These are phyloP conservation scores for Phaeolepiota aurea DNA, from an alignment of 768 basidiomycete genomes.

Conservation along the genomic window DNA sequence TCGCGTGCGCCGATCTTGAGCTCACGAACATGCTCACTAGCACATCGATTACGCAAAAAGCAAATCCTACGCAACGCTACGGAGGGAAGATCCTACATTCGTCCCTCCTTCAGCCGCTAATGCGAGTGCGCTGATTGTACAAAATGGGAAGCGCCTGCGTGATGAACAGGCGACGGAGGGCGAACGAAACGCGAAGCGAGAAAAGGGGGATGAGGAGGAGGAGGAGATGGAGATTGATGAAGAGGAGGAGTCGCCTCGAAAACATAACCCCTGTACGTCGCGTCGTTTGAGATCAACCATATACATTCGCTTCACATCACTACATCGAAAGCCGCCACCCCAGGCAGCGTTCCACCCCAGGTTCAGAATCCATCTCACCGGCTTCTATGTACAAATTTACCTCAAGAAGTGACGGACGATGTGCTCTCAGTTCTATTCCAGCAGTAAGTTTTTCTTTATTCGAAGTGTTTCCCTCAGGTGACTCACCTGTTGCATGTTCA, in stretches of 20 bases:
- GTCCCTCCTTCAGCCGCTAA: conserved; percentile 64
- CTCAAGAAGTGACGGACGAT: conserved; percentile 83
- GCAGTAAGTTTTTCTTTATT: conserved; percentile 55
- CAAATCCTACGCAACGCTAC: conserved; percentile 80
- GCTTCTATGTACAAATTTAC: conserved; percentile 78
- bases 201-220: conserved; percentile 66
- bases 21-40: conserved; percentile 29
- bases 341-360: conserved; percentile 33
- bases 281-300: conserved; percentile 15
- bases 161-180: conserved; percentile 51
- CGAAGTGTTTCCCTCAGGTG: not conserved
- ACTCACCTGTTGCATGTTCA: not conserved
- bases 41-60: conserved; percentile 86
- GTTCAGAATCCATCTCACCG: conserved; percentile 50
- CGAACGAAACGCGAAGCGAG: conserved; percentile 56
- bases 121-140: conserved; percentile 36
- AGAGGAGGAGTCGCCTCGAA: conserved; percentile 56
- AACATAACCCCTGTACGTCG: conserved; percentile 38
- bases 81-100: conserved; percentile 74
- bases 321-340: conserved; percentile 23
- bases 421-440: conserved; percentile 85
- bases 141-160: conserved; percentile 57
- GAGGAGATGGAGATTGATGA: conserved; percentile 96
- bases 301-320: conserved; percentile 20
- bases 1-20: conserved; percentile 6